These are phyloP conservation scores for Annulohypoxylon nitens DNA, from an alignment of 495 filamentous ascomycete genomes.

Conservation along the genomic window DNA sequence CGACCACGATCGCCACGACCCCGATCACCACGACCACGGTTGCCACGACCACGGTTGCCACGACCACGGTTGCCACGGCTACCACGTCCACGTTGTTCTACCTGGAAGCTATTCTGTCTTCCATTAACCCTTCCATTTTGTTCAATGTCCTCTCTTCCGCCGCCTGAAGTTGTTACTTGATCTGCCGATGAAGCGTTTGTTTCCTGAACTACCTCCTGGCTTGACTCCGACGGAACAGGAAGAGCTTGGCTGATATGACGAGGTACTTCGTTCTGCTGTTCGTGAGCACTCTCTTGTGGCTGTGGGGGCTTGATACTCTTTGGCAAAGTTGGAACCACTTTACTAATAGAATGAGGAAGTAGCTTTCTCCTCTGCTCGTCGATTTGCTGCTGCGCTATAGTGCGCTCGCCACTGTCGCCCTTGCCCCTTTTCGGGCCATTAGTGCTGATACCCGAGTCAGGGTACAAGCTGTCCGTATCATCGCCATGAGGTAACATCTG, in stretches of 20 bases:
- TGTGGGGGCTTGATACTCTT: too few relatives aligned
- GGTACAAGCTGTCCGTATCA: neutral
- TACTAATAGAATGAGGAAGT: neutral
- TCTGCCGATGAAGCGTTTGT: neutral
- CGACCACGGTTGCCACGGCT: neutral
- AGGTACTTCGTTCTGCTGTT: neutral
- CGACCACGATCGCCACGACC: neutral
- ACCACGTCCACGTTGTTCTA: neutral
- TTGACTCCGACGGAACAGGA: neutral
- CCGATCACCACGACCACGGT: too few relatives aligned
- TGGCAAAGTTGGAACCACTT: neutral
- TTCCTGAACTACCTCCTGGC: neutral
- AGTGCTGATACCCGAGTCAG: neutral
- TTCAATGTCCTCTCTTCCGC: neutral
- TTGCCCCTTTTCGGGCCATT: neutral
- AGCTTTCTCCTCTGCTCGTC: neutral
- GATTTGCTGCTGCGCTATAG: neutral
- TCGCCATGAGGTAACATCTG: conserved; percentile 9
- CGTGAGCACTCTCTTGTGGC: neutral
- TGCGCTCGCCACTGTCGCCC: neutral
- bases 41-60: neutral
- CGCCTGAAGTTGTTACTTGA: neutral
- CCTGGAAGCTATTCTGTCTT: neutral
- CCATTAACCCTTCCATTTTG: neutral
- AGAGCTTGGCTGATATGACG: neutral